Evolutionary conservation across 1,139 yeast species (phyloP).

Genomic region (Hansenula lynferdii): DNA sequence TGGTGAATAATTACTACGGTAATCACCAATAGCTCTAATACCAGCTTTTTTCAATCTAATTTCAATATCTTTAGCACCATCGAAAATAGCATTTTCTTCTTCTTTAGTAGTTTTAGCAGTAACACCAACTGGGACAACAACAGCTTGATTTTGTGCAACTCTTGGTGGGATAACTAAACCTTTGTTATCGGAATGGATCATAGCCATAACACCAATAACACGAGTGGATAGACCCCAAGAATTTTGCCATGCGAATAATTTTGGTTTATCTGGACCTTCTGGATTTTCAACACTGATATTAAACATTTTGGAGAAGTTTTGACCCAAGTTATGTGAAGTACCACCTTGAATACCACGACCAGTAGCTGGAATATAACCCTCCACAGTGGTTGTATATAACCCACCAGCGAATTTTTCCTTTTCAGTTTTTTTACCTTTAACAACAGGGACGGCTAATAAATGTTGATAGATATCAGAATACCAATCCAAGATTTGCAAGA

Average conservation of each 20-base stretch:
- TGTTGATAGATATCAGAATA: conserved; percentile 85
- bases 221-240: conserved; percentile 99
- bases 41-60: conserved; percentile 47
- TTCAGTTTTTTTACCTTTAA: conserved; percentile 93
- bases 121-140: conserved; percentile 91
- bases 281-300: conserved; percentile 95
- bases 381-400: conserved; percentile 89
- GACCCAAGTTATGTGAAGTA: conserved; percentile 96
- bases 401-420: conserved; percentile 99
- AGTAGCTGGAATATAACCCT: conserved; percentile 96
- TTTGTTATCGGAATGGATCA: conserved; percentile 98
- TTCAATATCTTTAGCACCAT: conserved; percentile 69
- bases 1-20: conserved; percentile 91
- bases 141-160: conserved; percentile 89
- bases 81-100: conserved; percentile 61
- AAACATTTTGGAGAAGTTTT: conserved; percentile 98
- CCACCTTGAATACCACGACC: conserved; percentile 99
- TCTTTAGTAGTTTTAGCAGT: conserved; percentile 82
- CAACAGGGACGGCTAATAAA: conserved; percentile 93
- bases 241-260: conserved; percentile 89
- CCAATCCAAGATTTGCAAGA: conserved; percentile 77
- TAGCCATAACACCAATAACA: conserved; percentile 98
- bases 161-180: conserved; percentile 98
- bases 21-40: conserved; percentile 78
- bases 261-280: conserved; percentile 80